Conservation (phyloP, 2,329 filamentous ascomycete species). For the Botrytis medusae region DNA sequence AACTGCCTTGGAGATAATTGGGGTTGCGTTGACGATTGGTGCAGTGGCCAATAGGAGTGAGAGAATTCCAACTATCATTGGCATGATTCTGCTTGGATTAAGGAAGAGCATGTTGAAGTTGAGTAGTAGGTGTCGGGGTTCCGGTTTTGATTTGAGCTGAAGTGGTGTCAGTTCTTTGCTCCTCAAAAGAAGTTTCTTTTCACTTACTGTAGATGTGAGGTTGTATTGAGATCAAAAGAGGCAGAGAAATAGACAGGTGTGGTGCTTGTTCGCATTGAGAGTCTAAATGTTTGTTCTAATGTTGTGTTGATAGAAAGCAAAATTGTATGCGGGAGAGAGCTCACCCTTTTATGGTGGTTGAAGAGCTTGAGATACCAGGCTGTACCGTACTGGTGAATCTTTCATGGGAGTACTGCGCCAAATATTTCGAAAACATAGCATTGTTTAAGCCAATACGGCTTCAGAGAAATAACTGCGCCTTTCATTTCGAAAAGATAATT, state of each 20-base stretch:
- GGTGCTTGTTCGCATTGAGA: background rate
- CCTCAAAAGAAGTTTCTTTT: background rate
- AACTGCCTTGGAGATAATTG: background rate
- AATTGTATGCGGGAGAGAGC: background rate
- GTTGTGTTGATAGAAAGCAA: background rate
- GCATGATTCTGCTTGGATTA: background rate
- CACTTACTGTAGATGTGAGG: background rate
- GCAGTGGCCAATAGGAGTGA: background rate
- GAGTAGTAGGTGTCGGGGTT: background rate
- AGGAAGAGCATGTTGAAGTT: constrained; percentile 2
- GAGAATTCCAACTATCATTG: background rate
- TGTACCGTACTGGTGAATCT: background rate
- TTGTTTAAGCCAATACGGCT: background rate
- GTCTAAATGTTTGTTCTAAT: no score
- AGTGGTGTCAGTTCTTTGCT: background rate
- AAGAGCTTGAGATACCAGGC: background rate
- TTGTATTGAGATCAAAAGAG: background rate
- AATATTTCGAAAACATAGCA: background rate
- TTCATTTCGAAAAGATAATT: background rate
- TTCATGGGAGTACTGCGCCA: background rate
- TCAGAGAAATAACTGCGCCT: background rate
- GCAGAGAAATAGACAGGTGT: no score
- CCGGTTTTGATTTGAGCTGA: background rate
- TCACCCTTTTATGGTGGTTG: background rate
- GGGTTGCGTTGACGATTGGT: background rate